A percentile compares a stretch with the other conserved stretches of the same genome.
Evolutionary conservation across 768 basidiomycete genomes (phyloP).

Genomic region (Trametopsis cervina): DNA sequence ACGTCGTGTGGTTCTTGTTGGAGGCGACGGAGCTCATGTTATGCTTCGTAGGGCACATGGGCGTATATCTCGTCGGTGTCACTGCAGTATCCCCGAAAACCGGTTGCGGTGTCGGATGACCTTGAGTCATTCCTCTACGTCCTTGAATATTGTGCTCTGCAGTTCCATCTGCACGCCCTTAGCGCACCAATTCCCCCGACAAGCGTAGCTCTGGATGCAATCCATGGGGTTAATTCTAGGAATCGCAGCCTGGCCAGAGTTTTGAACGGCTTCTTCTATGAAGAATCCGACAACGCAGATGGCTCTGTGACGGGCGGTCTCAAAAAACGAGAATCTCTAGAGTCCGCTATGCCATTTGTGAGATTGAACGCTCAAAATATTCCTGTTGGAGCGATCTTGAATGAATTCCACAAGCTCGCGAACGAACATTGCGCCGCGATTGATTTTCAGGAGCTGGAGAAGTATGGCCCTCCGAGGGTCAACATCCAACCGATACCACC

Average conservation of each 20-base stretch:
- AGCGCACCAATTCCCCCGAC: background rate
- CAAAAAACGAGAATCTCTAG: background rate
- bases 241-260: background rate
- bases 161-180: background rate
- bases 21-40: background rate
- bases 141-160: background rate
- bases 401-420: background rate
- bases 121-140: slow-evolving; percentile 17
- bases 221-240: background rate
- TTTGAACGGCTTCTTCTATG: background rate
- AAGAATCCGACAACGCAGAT: too few species aligned
- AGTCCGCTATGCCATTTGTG: background rate
- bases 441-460: background rate
- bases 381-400: background rate
- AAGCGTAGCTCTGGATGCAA: background rate
- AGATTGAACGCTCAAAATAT: background rate
- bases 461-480: too few species aligned
- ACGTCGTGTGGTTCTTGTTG: background rate
- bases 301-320: background rate
- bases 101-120: slow-evolving; percentile 11
- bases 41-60: slow-evolving; percentile 19
- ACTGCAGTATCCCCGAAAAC: slow-evolving; percentile 5
- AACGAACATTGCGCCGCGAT: background rate
- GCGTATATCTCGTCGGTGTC: slow-evolving; percentile 12
- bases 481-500: too few species aligned